These are phyloP conservation scores for Pichia pseudocactophila DNA, from an alignment of 805 yeast genomes.

Conservation along the genomic window DNA sequence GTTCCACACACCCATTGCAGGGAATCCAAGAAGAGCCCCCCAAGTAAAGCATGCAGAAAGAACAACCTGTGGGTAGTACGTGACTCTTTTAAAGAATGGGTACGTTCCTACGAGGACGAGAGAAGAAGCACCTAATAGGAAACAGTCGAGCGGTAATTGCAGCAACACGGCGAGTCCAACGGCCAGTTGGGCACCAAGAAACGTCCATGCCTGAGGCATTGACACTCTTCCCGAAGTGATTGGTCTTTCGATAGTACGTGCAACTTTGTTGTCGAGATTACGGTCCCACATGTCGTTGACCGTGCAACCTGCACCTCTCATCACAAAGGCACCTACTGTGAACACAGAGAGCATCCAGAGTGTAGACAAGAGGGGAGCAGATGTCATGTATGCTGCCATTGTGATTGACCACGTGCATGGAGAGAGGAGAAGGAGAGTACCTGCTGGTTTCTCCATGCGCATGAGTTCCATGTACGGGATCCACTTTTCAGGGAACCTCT, in stretches of 20 bases:
- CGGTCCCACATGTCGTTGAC: slow-evolving; percentile 85
- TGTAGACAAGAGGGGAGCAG: slow-evolving; percentile 62
- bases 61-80: slow-evolving; percentile 88
- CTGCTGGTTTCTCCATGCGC: slow-evolving; percentile 94
- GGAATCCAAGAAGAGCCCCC: slow-evolving; percentile 92
- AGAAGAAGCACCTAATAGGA: slow-evolving; percentile 73
- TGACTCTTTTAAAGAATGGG: slow-evolving; percentile 89
- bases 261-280: slow-evolving; percentile 74
- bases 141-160: slow-evolving; percentile 72
- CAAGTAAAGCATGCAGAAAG: slow-evolving; percentile 81
- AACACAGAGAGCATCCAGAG: slow-evolving; percentile 57
- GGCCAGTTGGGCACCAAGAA: slow-evolving; percentile 63
- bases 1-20: slow-evolving; percentile 87
- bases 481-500: slow-evolving; percentile 59
- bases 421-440: slow-evolving; percentile 70
- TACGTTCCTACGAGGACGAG: slow-evolving; percentile 74
- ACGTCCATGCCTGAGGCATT: slow-evolving; percentile 57
- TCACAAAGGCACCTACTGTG: slow-evolving; percentile 75
- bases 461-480: slow-evolving; percentile 89
- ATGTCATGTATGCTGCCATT: slow-evolving; percentile 69
- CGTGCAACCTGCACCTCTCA: slow-evolving; percentile 98
- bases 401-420: slow-evolving; percentile 93
- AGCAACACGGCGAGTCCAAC: slow-evolving; percentile 67
- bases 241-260: slow-evolving; percentile 87
- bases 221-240: slow-evolving; percentile 79